These are phyloP conservation scores for Chalciporus sphaerocephalus DNA, from an alignment of 768 basidiomycete species.

Conservation along the genomic window DNA sequence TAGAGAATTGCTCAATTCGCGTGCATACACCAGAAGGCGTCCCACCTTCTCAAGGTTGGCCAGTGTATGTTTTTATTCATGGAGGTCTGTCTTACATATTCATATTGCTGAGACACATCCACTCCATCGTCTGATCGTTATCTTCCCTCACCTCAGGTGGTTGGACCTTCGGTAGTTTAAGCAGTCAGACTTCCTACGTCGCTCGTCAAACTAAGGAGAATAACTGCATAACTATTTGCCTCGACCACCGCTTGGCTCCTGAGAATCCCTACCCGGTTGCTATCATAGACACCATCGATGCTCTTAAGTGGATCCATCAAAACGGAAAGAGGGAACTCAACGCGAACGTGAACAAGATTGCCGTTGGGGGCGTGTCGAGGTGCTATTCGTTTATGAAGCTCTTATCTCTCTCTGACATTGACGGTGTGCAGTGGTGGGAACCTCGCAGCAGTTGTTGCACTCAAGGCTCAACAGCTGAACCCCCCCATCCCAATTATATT, in stretches of 20 bases:
- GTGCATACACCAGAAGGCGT: slow-evolving; percentile 57
- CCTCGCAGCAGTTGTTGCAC: slow-evolving; percentile 58
- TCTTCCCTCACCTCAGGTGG: slow-evolving; percentile 42
- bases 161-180: slow-evolving; percentile 67
- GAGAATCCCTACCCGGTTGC: slow-evolving; percentile 69
- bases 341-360: slow-evolving; percentile 50
- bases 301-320: slow-evolving; percentile 55
- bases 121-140: background rate
- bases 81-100: slow-evolving; percentile 46
- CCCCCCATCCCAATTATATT: slow-evolving; percentile 55
- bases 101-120: background rate
- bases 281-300: slow-evolving; percentile 64
- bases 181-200: slow-evolving; percentile 55
- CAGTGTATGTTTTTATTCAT: slow-evolving; percentile 67
- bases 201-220: slow-evolving; percentile 35
- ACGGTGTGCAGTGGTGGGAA: slow-evolving; percentile 55
- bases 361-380: slow-evolving; percentile 73
- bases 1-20: slow-evolving; percentile 50
- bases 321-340: slow-evolving; percentile 46
- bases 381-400: slow-evolving; percentile 13
- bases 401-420: background rate
- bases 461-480: slow-evolving; percentile 50
- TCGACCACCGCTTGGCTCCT: slow-evolving; percentile 70
- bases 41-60: slow-evolving; percentile 55
- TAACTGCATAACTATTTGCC: slow-evolving; percentile 57